Base-by-base conservation (phyloP, 169 alveolate genomes). In the Fabrea salina region DNA sequence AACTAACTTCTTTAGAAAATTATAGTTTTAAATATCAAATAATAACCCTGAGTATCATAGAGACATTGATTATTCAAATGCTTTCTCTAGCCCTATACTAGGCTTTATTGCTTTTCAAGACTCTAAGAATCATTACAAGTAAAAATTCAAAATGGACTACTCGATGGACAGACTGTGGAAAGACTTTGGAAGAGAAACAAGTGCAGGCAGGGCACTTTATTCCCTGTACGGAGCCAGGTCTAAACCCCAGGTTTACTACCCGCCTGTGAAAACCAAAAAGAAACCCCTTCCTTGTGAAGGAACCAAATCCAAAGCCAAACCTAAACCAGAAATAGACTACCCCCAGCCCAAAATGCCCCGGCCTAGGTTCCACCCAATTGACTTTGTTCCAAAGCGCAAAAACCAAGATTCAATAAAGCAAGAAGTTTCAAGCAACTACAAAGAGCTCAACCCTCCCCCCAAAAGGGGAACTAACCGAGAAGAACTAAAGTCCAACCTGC, bases 371-470 rank as follows among this genome's bases (percentile, higher is more conserved):
- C 86, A 82, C 54, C 76, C 88, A 25, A 78, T 86, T 22, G 91
- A 86, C 57, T 86, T 86, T 56, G 84, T 86, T 19, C 89, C 89
- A 4, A 76, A 80, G 50, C 49, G 79, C 43, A 86, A 82, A 67
- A 77, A 39, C 6, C 75, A 67, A 30, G 79, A 82, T 0, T 78
- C 51, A 27, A 86, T 86, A 40, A n/a, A 70, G 40, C 35, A 58
- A 8, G 89, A 86, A 74, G 72, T 86, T 19, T 7, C 77, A 27
- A n/a, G 51, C 30, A 33, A 50, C 30, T 49, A 61, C 53, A 54
- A 57, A 51, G 64, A 75, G 8, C 83, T 47, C 33, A 64, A 43
- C 19, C 77, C 77, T 5, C 79, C 76, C 16, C 80, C 89, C 0
- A 76, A 68, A 40, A 58, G 75, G n/a, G 91, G 91, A 27, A 76